Base-by-base conservation (phyloP, 2,329 filamentous ascomycete genomes). In the Penicillium sp. region DNA sequence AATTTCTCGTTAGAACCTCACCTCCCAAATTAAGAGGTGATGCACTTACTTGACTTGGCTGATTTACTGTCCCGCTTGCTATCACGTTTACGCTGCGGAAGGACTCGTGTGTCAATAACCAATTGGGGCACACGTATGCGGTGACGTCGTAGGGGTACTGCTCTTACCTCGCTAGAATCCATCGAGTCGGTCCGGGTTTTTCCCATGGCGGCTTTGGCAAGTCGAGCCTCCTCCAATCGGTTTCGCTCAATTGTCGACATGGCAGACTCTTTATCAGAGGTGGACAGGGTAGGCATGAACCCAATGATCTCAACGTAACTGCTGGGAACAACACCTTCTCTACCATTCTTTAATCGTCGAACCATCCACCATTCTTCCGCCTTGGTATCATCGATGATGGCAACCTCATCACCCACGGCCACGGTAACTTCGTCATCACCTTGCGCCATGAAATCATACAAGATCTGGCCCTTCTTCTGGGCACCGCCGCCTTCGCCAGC, bases 301-400 rank as follows among this genome's bases (percentile, higher is more conserved):
- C 91, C 92, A 22, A 87, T 93, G 54, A 96, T 81, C 75, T 99
- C 94, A 67, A 99, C 89, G 71, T 98, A 99, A 77, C 92, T 96
- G 80, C 92, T 95, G 14, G 95, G 95, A 9, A 99, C 93, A 27
- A 99, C 95, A 40, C 95, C 95, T 78, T 97, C 92, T 72, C 92
- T 95, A 67, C 92, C 92, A 73, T 92, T 98, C 79, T 92, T 96
- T 63, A 97, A 72, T 37, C 93, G 87, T 60, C 90, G 87, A 37
- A 99, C 92, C 81, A 95, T 92, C 94, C 95, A 98, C 95, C 95
- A 99, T 73, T 99, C 95, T 59, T 97, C 92, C 62, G 93, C 97
- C 77, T 93, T 95, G 36, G 83, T 86, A 70, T 97, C 92, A 72
- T 99, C 94, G 56, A 98, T 75, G 55, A 99, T 82, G 44, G 96